Evolutionary conservation across 2,329 filamentous ascomycete genomes (phyloP), one percentile per base, ranked within the genome.

Genomic region (Xylaria hypoxylon): DNA sequence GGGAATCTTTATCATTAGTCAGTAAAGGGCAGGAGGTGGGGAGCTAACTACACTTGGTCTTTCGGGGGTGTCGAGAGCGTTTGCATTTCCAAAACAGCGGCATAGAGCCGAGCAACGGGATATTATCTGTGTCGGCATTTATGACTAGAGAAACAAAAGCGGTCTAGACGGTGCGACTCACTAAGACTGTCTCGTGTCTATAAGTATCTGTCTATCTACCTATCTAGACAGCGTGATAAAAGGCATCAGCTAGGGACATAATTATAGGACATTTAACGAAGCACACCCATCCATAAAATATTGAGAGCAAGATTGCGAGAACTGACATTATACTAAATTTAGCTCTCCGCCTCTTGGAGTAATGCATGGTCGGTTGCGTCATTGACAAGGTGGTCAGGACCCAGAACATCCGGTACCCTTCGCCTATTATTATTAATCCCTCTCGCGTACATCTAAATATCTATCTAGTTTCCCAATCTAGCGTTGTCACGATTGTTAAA

Each of bases 101-200:
- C 59, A 59, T 68, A 64, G 57, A 59, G 59, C 64, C 44, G 55
- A 53, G 51, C 50, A 61, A 47, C 59, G n/a, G 40, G 40, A 65
- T 62, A 35, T 28, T 48, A 62, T 62, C 57, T 56, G 55, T 62
- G 62, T 51, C 62, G 59, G 68, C 64, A 60, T 69, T 71, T 50
- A 71, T 63, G 59, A 68, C 68, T 71, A 71, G 68, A 71, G 45
- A 59, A 31, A 50, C 48, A 48, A 62, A 64, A 50, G 52, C 48
- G 59, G 60, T 60, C 65, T 71, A 71, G 69, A 73, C 63, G 70
- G 65, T 28, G 72, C 65, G 53, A 68, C 63, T 68, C 67, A 68
- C 13, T 66, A 68, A 63, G 67, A 68, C 57, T 67, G 64, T 63
- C 68, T 59, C 40, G 67, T 66, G 48, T 60, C 31, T 42, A 50